A percentile compares a stretch with the other conserved stretches of the same genome.
These are phyloP conservation scores for Boletus insuetus DNA, from an alignment of 768 basidiomycete species.

Conservation along the genomic window DNA sequence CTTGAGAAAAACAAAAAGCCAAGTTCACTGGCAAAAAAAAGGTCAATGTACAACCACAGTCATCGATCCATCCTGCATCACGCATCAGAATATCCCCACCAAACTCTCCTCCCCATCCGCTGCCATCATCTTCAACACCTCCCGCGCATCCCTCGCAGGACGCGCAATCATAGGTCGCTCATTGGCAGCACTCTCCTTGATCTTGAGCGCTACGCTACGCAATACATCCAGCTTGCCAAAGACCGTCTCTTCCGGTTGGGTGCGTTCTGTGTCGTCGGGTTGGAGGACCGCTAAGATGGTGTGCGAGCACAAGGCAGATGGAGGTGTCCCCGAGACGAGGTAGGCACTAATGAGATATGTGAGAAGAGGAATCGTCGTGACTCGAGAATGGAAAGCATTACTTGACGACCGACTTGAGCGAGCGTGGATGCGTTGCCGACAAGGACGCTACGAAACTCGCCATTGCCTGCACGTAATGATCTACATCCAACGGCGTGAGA, in stretches of 20 bases:
- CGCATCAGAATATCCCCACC: constrained; percentile 25
- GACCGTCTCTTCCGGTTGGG: constrained; percentile 35
- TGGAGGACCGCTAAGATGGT: constrained; percentile 57
- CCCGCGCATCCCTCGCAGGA: constrained; percentile 81
- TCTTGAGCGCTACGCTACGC: constrained; percentile 67
- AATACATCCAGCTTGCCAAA: constrained; percentile 67
- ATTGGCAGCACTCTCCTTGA: constrained; percentile 62
- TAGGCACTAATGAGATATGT: constrained; percentile 43
- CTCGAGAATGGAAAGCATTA: constrained; percentile 35
- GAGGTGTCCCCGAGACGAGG: constrained; percentile 66
- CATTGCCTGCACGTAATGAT: constrained; percentile 65
- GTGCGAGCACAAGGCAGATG: constrained; percentile 59
- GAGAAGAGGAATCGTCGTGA: background rate
- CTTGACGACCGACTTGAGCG: constrained; percentile 66
- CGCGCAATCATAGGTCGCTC: constrained; percentile 72
- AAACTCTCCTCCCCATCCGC: constrained; percentile 24
- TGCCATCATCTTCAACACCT: constrained; percentile 48
- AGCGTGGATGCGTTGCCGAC: constrained; percentile 56
- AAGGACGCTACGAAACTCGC: constrained; percentile 63
- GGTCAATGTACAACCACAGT: no score
- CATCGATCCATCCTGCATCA: no score
- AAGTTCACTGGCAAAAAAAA: no score
- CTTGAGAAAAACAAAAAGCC: no score
- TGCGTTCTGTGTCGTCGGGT: constrained; percentile 37
- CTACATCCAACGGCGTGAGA: constrained; percentile 34